Conservation (phyloP, 176 grass and related monocot species). For the Lolium multiflorum region DNA sequence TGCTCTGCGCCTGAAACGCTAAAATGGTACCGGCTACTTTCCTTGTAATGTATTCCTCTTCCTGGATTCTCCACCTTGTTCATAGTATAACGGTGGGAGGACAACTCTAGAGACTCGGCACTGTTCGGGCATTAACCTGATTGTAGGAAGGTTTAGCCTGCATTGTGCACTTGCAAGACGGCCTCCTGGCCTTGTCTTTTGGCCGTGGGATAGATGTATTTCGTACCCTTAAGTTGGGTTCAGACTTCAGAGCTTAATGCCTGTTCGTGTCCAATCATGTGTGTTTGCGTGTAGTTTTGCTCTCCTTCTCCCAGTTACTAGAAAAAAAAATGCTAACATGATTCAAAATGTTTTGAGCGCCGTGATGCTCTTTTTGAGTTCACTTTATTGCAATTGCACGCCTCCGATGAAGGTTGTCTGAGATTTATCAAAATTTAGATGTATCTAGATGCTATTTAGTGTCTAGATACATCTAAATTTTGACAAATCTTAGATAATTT, state of each 20-base stretch:
- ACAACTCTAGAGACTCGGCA: background rate
- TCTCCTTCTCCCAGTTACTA: background rate
- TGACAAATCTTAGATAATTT: too few species aligned
- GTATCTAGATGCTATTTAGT: too few species aligned
- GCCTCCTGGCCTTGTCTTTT: background rate
- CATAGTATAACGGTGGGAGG: background rate
- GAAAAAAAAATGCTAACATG: background rate
- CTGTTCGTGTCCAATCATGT: background rate
- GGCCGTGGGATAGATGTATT: conserved; percentile 14
- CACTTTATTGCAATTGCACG: background rate
- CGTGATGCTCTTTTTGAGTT: background rate
- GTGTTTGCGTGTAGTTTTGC: background rate
- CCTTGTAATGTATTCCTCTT: conserved; percentile 15
- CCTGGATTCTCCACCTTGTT: background rate
- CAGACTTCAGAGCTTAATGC: background rate
- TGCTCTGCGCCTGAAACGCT: conserved; percentile 21
- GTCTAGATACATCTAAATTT: too few species aligned
- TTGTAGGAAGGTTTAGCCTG: background rate
- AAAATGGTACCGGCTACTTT: background rate
- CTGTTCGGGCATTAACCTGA: background rate
- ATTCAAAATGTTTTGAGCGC: background rate
- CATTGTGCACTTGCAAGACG: background rate
- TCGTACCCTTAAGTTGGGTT: background rate
- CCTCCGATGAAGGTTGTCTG: too few species aligned
- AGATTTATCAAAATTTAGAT: too few species aligned